Evolutionary conservation across 345 rosid species (phyloP), one percentile per base, ranked within the genome.

Genomic region (Salix arbutifolia): DNA sequence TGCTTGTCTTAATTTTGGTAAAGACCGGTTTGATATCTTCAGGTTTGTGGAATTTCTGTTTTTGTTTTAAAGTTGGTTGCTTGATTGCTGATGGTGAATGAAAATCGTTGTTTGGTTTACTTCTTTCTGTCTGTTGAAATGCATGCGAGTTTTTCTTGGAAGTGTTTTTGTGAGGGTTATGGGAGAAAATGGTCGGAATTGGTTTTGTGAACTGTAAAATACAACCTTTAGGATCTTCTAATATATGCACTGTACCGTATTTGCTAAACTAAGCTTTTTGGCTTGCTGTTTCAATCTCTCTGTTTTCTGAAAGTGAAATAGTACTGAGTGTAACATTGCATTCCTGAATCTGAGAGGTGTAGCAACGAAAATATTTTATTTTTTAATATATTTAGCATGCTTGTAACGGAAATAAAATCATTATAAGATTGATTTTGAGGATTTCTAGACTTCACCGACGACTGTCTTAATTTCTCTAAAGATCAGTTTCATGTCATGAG

Each of bases 21-120:
- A 93, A 74, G 97, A 94, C 86, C 96, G 98, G 69, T 96, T 96
- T 58, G 99, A 96, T 84, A 95, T 93, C 65, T 77, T 95, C 81
- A 95, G 99, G 99, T 95, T 84, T 62, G 90, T 70, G 35, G 31
- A 58, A 58, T 42, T 74, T 74, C 19, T 78, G 13, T 53, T 66
- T 33, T 67, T 56, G 72, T 42, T 26, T 77, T 46, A n/a, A 18
- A 65, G 71, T 21, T 26, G 9, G 19, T 12, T 28, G 5, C 14
- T 26, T 35, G 66, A 3, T 70, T 37, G 2, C 37, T 8, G 25
- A 19, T 2, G 4, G 38, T 58, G 62, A 10, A 58, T 58, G 62
- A 10, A 58, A 58, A 58, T 23, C 28, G 2, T n/a, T 58, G 14
- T 23, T 58, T 58, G n/a, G 26, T 1, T 56, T 56, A 23, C 28